Conservation (phyloP, 2,329 filamentous ascomycete species). For the Botryosphaeria dothidea region DNA sequence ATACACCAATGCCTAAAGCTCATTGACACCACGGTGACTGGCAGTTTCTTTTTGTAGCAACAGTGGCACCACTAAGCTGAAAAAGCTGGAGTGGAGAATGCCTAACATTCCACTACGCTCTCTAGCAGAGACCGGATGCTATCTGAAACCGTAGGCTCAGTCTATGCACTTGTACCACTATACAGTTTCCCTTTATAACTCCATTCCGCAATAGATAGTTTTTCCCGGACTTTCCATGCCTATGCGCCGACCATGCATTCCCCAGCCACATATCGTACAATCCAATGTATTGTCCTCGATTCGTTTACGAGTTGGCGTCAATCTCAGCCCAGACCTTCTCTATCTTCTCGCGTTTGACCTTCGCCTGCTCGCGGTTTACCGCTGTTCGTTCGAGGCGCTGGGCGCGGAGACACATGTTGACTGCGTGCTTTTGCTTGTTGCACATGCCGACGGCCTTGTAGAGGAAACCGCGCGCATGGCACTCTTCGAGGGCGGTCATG, state of each 20-base stretch:
- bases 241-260: constrained; percentile 6
- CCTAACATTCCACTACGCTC: background rate
- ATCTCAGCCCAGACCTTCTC: constrained; percentile 78
- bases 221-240: background rate
- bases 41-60: background rate
- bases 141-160: background rate
- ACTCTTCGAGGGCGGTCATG: constrained; percentile 92
- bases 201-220: background rate
- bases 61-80: background rate
- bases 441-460: constrained; percentile 91
- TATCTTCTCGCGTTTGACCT: constrained; percentile 70
- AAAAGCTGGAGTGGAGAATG: background rate
- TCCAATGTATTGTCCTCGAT: background rate
- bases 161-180: background rate
- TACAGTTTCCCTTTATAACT: background rate
- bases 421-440: constrained; percentile 79
- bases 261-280: constrained; percentile 6
- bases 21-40: background rate
- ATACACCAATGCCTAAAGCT: too few species aligned
- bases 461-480: constrained; percentile 87
- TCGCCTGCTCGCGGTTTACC: constrained; percentile 70
- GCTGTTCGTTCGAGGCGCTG: constrained; percentile 78
- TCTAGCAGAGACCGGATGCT: background rate
- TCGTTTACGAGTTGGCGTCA: constrained; percentile 56
- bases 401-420: constrained; percentile 80